These are phyloP conservation scores for Trichophyton benhamiae DNA, from an alignment of 2,329 filamentous ascomycete genomes.

Conservation along the genomic window DNA sequence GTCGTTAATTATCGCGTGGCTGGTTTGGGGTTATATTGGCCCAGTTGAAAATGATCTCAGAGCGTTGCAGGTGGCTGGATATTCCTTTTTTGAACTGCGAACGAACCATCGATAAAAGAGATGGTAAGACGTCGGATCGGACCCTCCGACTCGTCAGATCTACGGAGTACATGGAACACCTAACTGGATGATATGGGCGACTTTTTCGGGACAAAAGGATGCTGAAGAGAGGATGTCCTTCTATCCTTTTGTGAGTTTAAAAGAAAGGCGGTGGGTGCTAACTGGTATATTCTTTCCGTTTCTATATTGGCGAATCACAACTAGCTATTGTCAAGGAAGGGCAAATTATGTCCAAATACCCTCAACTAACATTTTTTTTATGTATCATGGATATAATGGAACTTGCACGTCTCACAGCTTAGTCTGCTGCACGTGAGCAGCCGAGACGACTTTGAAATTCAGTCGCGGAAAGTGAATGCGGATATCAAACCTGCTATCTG, in stretches of 20 bases:
- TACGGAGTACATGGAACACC: neutral
- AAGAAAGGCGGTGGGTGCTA: neutral
- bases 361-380: neutral
- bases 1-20: neutral
- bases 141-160: neutral
- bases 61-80: neutral
- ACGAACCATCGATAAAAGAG: neutral
- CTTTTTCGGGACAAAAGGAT: neutral
- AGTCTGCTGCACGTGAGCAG: neutral
- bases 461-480: conserved; percentile 50
- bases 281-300: neutral
- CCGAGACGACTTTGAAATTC: conserved; percentile 19
- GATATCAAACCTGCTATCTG: conserved; percentile 32
- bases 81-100: neutral
- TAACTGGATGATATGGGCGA: neutral
- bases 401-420: neutral
- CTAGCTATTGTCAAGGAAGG: neutral
- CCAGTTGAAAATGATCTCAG: neutral
- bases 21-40: neutral
- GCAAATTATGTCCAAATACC: neutral
- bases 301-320: neutral
- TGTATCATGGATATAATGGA: neutral
- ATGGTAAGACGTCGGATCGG: neutral
- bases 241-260: neutral
- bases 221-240: neutral